Conservation (phyloP, 2,329 filamentous ascomycete species). For the Arthroderma sp. region DNA sequence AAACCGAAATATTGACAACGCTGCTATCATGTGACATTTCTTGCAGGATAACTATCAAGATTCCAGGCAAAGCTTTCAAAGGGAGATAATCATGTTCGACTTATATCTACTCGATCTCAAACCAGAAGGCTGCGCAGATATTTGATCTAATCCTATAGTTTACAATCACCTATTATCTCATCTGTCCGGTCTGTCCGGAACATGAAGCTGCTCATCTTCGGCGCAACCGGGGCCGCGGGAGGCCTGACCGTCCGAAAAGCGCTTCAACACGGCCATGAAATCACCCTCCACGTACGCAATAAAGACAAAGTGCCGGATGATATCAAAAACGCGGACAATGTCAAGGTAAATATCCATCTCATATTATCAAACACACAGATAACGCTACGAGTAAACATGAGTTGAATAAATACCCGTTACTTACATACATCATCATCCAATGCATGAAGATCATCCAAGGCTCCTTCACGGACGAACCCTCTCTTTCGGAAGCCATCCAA, state of each 20-base stretch:
- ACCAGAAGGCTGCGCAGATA: too few species aligned
- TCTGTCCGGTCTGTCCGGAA: constrained; percentile 3
- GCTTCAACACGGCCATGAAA: constrained; percentile 8
- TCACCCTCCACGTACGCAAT: constrained; percentile 11
- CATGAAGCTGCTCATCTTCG: constrained; percentile 16
- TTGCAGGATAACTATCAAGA: too few species aligned
- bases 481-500: constrained; percentile 9
- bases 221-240: constrained; percentile 7
- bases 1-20: too few species aligned
- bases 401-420: neutral
- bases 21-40: too few species aligned
- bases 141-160: too few species aligned
- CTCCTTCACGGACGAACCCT: constrained; percentile 5
- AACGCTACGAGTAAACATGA: neutral
- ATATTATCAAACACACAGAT: neutral
- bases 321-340: constrained; percentile 7
- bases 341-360: constrained; percentile 6
- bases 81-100: too few species aligned
- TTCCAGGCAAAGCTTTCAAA: too few species aligned
- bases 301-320: constrained; percentile 11
- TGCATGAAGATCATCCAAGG: constrained; percentile 8
- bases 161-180: too few species aligned
- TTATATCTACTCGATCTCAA: too few species aligned
- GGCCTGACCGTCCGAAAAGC: constrained; percentile 8
- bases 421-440: neutral